Conservation (phyloP, 2,329 filamentous ascomycete genomes). For the Acrocalymma vagum region DNA sequence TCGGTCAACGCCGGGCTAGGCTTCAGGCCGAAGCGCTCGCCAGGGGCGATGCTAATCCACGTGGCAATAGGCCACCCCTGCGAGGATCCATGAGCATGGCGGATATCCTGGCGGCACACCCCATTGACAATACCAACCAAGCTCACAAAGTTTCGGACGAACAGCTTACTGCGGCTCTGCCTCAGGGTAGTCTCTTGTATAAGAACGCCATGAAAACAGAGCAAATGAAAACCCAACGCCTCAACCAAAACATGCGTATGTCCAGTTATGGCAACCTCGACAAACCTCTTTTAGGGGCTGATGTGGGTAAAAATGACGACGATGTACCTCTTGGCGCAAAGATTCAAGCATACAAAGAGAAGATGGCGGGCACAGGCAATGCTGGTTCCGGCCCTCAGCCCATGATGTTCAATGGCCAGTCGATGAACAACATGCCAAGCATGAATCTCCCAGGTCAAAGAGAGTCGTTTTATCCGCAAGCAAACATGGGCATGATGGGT, state of each 20-base stretch:
- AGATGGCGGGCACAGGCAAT: slow-evolving; percentile 28
- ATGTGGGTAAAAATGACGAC: slow-evolving; percentile 31
- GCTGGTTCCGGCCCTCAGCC: slow-evolving; percentile 11
- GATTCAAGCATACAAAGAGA: slow-evolving; percentile 48
- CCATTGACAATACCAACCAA: slow-evolving; percentile 46
- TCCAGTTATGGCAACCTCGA: slow-evolving; percentile 38
- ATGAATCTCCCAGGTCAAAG: slow-evolving; percentile 15
- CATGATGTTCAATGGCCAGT: slow-evolving; percentile 23
- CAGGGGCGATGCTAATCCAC: slow-evolving; percentile 36
- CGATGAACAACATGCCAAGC: slow-evolving; percentile 18
- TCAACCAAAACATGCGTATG: slow-evolving; percentile 42
- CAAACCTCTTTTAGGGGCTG: slow-evolving; percentile 34
- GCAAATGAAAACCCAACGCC: slow-evolving; percentile 43
- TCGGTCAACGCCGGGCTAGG: slow-evolving; percentile 78
- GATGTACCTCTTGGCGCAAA: slow-evolving; percentile 41
- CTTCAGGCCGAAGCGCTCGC: slow-evolving; percentile 75
- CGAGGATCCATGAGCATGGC: slow-evolving; percentile 65
- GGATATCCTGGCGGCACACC: slow-evolving; percentile 67
- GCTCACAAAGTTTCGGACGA: slow-evolving; percentile 48
- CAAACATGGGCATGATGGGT: slow-evolving; percentile 23
- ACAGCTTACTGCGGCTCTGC: slow-evolving; percentile 40
- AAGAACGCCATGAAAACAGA: slow-evolving; percentile 47
- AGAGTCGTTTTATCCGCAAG: slow-evolving; percentile 1
- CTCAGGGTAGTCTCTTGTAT: slow-evolving; percentile 52
- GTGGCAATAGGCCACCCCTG: slow-evolving; percentile 43